A percentile compares a stretch with the other conserved stretches of the same genome.
Evolutionary conservation across 176 grass and related monocot genomes (phyloP).

Genomic region (Hyparrhenia diplandra): DNA sequence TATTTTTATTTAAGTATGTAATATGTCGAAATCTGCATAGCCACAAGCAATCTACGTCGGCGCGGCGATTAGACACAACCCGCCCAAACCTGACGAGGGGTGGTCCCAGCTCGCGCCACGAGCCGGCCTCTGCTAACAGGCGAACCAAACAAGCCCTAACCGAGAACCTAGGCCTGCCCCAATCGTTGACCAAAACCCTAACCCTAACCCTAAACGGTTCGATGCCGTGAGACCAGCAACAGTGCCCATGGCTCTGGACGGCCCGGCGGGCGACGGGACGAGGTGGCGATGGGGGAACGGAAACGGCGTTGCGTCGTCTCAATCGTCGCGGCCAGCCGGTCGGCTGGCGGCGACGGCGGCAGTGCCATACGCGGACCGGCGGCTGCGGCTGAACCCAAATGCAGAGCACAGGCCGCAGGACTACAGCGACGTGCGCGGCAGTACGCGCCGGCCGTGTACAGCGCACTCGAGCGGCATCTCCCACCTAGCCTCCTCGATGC

Average conservation of each 20-base stretch:
- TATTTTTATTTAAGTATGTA: too few relatives aligned
- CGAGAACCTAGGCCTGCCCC: slow-evolving; percentile 8
- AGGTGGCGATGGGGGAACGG: slow-evolving; percentile 40
- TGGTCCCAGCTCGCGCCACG: too few relatives aligned
- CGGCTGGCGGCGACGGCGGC: neutral
- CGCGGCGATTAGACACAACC: too few relatives aligned
- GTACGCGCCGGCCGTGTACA: slow-evolving; percentile 65
- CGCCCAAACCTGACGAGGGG: too few relatives aligned
- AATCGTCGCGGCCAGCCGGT: neutral
- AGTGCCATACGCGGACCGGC: slow-evolving; percentile 42
- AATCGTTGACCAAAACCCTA: slow-evolving; percentile 14
- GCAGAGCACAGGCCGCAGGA: slow-evolving; percentile 59
- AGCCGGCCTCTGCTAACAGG: too few relatives aligned
- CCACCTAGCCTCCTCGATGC: slow-evolving; percentile 65
- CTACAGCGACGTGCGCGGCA: slow-evolving; percentile 56
- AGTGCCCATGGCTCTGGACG: slow-evolving; percentile 53
- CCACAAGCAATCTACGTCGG: too few relatives aligned
- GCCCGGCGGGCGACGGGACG: slow-evolving; percentile 44
- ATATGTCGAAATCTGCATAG: too few relatives aligned
- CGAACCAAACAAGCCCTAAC: too few relatives aligned
- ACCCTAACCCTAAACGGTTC: too few relatives aligned
- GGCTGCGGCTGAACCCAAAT: slow-evolving; percentile 64
- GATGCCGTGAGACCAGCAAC: slow-evolving; percentile 23
- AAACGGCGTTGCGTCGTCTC: slow-evolving; percentile 35
- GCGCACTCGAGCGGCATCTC: slow-evolving; percentile 75